Percentiles rank a stretch among this genome's conserved stretches.
phyloP scores from a whole-genome alignment of 768 basidiomycete species.

The Termitomyces sp. region DNA sequence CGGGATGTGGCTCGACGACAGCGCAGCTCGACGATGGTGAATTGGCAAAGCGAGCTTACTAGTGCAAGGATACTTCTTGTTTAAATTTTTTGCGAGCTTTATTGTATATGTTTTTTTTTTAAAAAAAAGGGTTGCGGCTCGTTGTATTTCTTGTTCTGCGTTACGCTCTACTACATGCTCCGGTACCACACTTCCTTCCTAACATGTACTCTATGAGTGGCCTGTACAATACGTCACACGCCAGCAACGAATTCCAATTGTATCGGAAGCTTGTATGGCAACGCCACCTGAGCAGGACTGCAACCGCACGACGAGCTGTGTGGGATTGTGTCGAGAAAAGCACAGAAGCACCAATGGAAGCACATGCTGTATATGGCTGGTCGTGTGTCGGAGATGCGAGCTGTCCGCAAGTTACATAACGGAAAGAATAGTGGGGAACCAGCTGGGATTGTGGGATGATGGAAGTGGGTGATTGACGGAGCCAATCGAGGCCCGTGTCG shows the following conservation, averaged over 20 bases:
- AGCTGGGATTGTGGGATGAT: background rate
- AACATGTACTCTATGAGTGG: background rate
- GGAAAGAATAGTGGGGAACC: background rate
- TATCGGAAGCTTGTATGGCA: slow-evolving; percentile 16
- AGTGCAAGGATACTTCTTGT: slow-evolving; percentile 54
- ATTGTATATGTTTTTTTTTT: background rate
- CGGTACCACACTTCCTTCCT: background rate
- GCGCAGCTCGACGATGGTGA: slow-evolving; percentile 30
- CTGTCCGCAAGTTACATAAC: slow-evolving; percentile 10
- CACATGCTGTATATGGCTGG: slow-evolving; percentile 12
- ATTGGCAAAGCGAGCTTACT: slow-evolving; percentile 57
- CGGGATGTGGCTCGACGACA: slow-evolving; percentile 19
- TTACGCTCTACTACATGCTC: background rate
- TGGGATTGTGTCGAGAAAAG: slow-evolving; percentile 12
- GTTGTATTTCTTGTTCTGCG: background rate
- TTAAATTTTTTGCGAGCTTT: slow-evolving; percentile 17
- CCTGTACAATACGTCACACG: slow-evolving; percentile 6
- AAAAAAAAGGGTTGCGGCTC: background rate
- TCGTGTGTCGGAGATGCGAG: slow-evolving; percentile 5
- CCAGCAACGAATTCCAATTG: slow-evolving; percentile 6
- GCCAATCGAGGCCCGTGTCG: slow-evolving; percentile 29
- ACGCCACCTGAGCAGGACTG: slow-evolving; percentile 10
- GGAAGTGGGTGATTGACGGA: slow-evolving; percentile 23
- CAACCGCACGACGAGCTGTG: slow-evolving; percentile 9
- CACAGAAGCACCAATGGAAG: slow-evolving; percentile 18